Percentiles rank a stretch among this genome's conserved stretches.
These are phyloP conservation scores for Pythium myriotylum DNA, from an alignment of 352 stramenopile species.

Conservation along the genomic window DNA sequence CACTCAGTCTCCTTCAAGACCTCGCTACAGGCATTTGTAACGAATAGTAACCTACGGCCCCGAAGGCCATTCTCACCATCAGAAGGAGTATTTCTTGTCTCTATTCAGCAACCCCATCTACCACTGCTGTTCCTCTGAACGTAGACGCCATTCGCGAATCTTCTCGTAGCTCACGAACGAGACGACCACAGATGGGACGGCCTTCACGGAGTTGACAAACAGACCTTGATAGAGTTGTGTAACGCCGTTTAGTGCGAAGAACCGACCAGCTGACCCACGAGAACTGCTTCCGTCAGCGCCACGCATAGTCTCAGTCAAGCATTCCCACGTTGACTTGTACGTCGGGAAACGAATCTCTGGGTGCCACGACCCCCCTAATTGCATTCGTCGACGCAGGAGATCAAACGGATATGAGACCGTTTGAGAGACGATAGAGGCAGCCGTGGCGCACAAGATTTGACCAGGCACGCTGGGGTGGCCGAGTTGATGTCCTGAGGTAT, in stretches of 20 bases:
- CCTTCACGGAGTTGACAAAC: conserved; percentile 20
- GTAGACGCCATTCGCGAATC: conserved; percentile 55
- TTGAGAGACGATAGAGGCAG: conserved; percentile 71
- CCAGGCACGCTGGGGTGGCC: conserved; percentile 70
- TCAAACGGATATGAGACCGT: conserved; percentile 82
- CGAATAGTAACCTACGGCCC: conserved; percentile 16
- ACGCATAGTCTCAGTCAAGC: conserved; percentile 50
- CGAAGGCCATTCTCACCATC: conserved; percentile 1
- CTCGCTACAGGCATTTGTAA: background rate
- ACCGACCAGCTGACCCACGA: background rate
- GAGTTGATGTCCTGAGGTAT: conserved; percentile 48
- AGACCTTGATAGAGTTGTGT: conserved; percentile 72
- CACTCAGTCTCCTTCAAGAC: background rate
- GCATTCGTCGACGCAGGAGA: conserved; percentile 75
- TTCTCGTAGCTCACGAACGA: conserved; percentile 79
- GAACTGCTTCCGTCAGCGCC: conserved; percentile 21
- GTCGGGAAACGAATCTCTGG: conserved; percentile 59
- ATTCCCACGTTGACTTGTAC: conserved; percentile 77
- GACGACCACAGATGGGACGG: conserved; percentile 37
- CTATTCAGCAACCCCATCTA: background rate
- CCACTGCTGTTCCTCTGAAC: conserved; percentile 22
- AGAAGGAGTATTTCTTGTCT: background rate
- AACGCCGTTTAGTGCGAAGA: conserved; percentile 20
- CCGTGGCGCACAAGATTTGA: conserved; percentile 78
- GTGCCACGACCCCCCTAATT: conserved; percentile 76